Percentiles rank a stretch among this genome's conserved stretches.
These are phyloP conservation scores for Verticillium albo-atrum DNA, from an alignment of 2,329 filamentous ascomycete species.

Conservation along the genomic window DNA sequence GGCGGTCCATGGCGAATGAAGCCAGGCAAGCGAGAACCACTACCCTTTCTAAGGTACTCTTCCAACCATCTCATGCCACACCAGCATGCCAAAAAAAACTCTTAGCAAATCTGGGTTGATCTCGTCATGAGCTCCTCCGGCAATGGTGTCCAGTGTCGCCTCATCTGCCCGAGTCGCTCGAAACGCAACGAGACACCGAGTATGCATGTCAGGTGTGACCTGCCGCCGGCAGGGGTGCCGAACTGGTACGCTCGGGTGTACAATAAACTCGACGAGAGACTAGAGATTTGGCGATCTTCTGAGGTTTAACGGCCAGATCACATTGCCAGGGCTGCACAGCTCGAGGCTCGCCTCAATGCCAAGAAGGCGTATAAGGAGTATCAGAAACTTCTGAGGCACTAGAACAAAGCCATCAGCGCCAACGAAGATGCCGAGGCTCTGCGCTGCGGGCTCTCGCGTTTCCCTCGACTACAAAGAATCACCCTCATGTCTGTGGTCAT, in stretches of 20 bases:
- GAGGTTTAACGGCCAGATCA: neutral
- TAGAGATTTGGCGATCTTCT: neutral
- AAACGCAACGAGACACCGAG: neutral
- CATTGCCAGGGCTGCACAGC: neutral
- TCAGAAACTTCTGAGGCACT: conserved; percentile 23
- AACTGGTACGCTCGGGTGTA: neutral
- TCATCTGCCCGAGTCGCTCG: too few species aligned
- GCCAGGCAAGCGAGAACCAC: too few species aligned
- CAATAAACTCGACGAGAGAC: neutral
- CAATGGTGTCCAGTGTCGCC: neutral
- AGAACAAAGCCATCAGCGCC: conserved; percentile 22
- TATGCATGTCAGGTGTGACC: neutral
- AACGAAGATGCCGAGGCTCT: conserved; percentile 24
- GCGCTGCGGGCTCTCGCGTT: conserved; percentile 23
- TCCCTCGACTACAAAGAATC: conserved; percentile 29
- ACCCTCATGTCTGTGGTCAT: conserved; percentile 34
- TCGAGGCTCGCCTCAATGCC: neutral
- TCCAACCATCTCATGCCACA: too few species aligned
- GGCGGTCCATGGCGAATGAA: too few species aligned
- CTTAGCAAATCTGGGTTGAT: too few species aligned
- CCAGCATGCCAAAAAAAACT: too few species aligned
- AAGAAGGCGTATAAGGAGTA: conserved; percentile 21
- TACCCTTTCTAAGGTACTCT: too few species aligned
- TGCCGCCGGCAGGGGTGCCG: neutral
- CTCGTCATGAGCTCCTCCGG: too few species aligned